Evolutionary conservation across 345 rosid genomes (phyloP).

Genomic region (Populus euphratica): DNA sequence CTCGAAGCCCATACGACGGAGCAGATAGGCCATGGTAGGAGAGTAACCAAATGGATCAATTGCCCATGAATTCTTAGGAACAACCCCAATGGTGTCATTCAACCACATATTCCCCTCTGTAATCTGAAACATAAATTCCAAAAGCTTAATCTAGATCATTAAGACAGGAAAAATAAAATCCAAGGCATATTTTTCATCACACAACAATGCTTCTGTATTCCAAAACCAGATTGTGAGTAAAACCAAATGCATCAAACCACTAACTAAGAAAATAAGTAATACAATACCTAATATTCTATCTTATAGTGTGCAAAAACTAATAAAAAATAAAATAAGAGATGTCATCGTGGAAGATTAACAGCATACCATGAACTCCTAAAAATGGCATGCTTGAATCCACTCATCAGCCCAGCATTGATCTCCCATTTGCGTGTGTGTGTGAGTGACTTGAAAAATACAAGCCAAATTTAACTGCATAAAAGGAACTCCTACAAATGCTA

Average conservation of each 20-base stretch:
- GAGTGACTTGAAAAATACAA: neutral
- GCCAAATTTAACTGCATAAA: neutral
- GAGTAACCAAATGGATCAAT: slow-evolving; percentile 99
- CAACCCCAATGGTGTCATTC: slow-evolving; percentile 79
- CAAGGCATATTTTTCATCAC: neutral
- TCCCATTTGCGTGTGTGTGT: neutral
- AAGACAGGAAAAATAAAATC: neutral
- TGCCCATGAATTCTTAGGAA: slow-evolving; percentile 97
- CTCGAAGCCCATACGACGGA: slow-evolving; percentile 97
- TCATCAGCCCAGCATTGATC: neutral
- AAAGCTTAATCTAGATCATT: neutral
- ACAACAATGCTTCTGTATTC: neutral
- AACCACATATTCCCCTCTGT: slow-evolving; percentile 96
- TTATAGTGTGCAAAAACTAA: neutral
- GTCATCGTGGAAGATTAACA: neutral
- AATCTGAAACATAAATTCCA: slow-evolving; percentile 41
- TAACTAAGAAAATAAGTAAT: neutral
- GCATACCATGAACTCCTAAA: too few species aligned
- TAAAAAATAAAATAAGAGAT: neutral
- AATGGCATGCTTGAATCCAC: neutral
- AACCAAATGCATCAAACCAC: neutral
- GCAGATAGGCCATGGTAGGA: slow-evolving; percentile 94
- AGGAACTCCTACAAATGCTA: neutral
- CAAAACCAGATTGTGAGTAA: neutral
- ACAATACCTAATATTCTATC: neutral